Evolutionary conservation across 306 rosid genomes (phyloP).

Genomic region (Fragaria nilgerrensis): DNA sequence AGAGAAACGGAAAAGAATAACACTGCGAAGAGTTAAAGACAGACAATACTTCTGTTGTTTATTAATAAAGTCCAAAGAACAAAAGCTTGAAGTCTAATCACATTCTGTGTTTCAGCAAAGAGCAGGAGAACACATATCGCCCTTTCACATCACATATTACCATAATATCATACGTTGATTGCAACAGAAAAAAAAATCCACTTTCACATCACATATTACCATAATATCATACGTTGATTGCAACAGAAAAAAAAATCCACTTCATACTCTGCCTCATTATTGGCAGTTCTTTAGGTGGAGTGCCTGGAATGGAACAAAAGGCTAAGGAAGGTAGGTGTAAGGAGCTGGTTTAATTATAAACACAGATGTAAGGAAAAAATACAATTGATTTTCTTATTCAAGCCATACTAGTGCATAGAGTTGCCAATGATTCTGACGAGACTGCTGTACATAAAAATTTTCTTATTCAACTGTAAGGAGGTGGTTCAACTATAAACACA

Average conservation of each 20-base stretch:
- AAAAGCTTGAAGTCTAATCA: slow-evolving; percentile 6
- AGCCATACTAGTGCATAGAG: background rate
- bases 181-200: background rate
- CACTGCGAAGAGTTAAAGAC: background rate
- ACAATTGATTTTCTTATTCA: background rate
- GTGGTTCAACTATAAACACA: background rate
- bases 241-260: background rate
- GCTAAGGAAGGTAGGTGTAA: background rate
- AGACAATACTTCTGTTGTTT: background rate
- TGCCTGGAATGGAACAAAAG: background rate
- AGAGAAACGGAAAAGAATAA: background rate
- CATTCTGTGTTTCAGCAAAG: background rate
- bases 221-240: background rate
- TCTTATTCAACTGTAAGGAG: background rate
- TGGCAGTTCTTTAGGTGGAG: background rate
- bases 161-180: background rate
- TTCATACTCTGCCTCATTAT: background rate
- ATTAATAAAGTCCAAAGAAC: background rate
- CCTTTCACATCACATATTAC: background rate
- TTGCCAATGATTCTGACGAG: background rate
- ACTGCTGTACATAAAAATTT: background rate
- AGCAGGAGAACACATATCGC: background rate
- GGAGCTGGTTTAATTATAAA: background rate
- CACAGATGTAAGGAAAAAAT: background rate
- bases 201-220: background rate